A percentile compares a stretch with the other conserved stretches of the same genome.
Conservation (phyloP, 257 asterid species). For the Solanum corneliomulleri region DNA sequence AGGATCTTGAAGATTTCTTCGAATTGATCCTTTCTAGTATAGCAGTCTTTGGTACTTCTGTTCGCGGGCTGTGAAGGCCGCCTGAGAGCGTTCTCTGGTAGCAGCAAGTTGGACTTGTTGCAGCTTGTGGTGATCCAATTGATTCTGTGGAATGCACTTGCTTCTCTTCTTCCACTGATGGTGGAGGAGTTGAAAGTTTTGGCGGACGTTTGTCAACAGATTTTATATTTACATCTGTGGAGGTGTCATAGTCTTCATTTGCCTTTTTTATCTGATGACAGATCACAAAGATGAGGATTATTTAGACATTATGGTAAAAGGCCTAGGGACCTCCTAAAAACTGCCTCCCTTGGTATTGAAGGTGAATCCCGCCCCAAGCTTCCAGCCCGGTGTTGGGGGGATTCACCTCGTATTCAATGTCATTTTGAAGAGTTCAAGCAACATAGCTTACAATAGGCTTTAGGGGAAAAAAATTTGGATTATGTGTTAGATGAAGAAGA, state of each 20-base stretch:
- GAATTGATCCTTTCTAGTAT: slow-evolving; percentile 70
- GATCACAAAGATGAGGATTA: background rate
- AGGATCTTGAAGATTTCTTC: slow-evolving; percentile 62
- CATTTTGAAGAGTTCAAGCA: background rate
- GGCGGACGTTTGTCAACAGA: slow-evolving; percentile 2
- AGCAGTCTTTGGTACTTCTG: slow-evolving; percentile 54
- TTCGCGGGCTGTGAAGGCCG: slow-evolving; percentile 75
- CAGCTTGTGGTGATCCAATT: slow-evolving; percentile 20
- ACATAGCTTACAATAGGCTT: background rate
- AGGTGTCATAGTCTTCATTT: slow-evolving; percentile 47
- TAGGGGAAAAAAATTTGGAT: background rate
- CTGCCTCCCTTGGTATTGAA: background rate
- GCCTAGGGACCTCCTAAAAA: background rate
- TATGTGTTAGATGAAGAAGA: background rate
- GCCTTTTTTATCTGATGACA: slow-evolving; percentile 47
- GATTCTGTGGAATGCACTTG: slow-evolving; percentile 13
- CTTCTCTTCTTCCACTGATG: slow-evolving; percentile 16
- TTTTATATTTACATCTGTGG: slow-evolving; percentile 17
- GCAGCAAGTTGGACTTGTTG: slow-evolving; percentile 4
- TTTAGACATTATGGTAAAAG: background rate
- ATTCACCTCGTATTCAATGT: background rate
- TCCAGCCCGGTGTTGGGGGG: background rate
- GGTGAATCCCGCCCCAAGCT: background rate
- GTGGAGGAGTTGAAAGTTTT: slow-evolving; percentile 14
- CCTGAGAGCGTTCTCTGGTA: slow-evolving; percentile 80